Percentiles rank a stretch among this genome's conserved stretches.
These are phyloP conservation scores for Chalciporus piperatoides DNA, from an alignment of 1,284 basidiomycete genomes.

Conservation along the genomic window DNA sequence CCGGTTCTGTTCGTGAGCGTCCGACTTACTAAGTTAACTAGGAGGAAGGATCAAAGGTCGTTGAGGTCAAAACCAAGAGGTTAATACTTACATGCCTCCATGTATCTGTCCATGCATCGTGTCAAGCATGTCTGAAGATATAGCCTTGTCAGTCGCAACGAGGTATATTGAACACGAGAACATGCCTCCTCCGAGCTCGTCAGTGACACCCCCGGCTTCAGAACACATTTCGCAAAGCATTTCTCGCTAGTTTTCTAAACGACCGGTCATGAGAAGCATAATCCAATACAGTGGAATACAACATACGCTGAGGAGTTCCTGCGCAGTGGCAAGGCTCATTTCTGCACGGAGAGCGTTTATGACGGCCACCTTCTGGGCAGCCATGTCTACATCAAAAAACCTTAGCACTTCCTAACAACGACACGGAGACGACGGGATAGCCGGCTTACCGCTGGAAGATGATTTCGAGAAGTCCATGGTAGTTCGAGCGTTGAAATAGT, in stretches of 20 bases:
- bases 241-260: conserved; percentile 70
- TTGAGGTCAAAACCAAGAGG: neutral
- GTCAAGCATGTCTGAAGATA: conserved; percentile 61
- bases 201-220: conserved; percentile 71
- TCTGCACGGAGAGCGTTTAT: conserved; percentile 70
- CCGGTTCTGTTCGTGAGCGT: no score
- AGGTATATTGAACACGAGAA: neutral
- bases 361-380: conserved; percentile 63
- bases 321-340: conserved; percentile 70
- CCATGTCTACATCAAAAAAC: conserved; percentile 42
- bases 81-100: conserved; percentile 71
- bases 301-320: conserved; percentile 74
- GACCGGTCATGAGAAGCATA: conserved; percentile 1
- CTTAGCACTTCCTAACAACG: conserved; percentile 1
- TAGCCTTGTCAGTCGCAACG: conserved; percentile 1
- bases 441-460: conserved; percentile 33
- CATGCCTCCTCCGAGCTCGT: conserved; percentile 70
- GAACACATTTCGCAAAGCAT: conserved; percentile 74
- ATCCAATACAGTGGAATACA: neutral
- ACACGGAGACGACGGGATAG: conserved; percentile 20
- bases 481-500: conserved; percentile 10
- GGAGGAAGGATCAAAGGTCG: conserved; percentile 2
- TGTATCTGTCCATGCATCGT: conserved; percentile 75
- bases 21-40: no score
- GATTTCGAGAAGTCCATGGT: conserved; percentile 52